Conservation (phyloP, 2,329 filamentous ascomycete species). For the Diaporthe eres region DNA sequence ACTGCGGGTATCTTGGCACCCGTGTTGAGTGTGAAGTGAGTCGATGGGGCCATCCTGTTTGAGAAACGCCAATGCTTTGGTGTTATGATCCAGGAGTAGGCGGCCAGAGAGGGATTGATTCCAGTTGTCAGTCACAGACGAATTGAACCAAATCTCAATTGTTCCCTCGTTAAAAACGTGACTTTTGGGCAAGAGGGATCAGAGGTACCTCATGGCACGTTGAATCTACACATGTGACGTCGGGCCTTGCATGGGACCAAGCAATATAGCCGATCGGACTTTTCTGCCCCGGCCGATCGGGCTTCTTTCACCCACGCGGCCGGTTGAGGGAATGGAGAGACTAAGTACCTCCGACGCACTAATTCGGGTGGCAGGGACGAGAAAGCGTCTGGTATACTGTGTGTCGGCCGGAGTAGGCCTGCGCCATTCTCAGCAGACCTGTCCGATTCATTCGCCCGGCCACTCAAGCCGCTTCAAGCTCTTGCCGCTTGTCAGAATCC, state of each 20-base stretch:
- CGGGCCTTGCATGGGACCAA: neutral
- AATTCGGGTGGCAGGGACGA: neutral
- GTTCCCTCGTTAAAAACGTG: rapidly evolving
- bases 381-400: neutral
- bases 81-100: neutral
- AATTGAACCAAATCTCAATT: neutral
- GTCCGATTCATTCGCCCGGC: neutral
- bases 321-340: neutral
- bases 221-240: neutral
- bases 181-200: neutral
- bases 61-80: neutral
- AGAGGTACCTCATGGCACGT: neutral
- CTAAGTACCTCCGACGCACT: neutral
- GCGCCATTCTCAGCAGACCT: neutral
- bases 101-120: neutral
- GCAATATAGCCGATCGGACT: slow-evolving; percentile 7
- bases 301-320: neutral
- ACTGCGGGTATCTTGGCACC: slow-evolving; percentile 72
- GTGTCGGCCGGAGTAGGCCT: neutral
- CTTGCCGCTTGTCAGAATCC: neutral
- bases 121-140: neutral
- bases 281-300: neutral
- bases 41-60: slow-evolving; percentile 6
- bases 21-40: slow-evolving; percentile 57
- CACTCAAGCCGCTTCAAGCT: neutral